phyloP scores from a whole-genome alignment of 371 early-diverging fungal genomes.

The Rozella allomycis region DNA sequence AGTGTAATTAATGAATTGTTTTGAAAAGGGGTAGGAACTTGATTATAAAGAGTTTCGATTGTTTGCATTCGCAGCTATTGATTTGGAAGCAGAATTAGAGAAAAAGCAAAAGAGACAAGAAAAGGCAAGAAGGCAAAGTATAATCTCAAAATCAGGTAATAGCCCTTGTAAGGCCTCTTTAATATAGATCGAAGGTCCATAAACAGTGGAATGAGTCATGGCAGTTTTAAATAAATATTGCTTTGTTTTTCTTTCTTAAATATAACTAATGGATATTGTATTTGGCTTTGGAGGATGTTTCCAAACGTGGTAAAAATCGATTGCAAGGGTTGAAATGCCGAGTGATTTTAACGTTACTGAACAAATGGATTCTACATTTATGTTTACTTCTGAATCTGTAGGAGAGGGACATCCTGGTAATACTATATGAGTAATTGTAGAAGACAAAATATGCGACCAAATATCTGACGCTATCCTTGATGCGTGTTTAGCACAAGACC shows the following conservation, averaged over 20 bases:
- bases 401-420: conserved; percentile 95
- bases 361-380: conserved; percentile 44
- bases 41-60: conserved; percentile 18
- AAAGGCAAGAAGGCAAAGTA: background rate
- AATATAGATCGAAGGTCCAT: too few relatives aligned
- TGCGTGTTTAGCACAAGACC: conserved; percentile 73
- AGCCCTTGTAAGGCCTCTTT: too few relatives aligned
- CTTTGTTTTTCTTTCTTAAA: too few relatives aligned
- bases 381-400: conserved; percentile 97
- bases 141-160: too few relatives aligned
- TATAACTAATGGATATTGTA: too few relatives aligned
- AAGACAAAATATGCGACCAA: conserved; percentile 99
- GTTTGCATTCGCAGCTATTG: conserved; percentile 22
- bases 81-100: conserved; percentile 12
- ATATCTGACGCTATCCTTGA: conserved; percentile 95
- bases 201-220: too few relatives aligned
- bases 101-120: background rate
- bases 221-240: too few relatives aligned
- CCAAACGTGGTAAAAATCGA: too few relatives aligned
- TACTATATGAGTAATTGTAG: conserved; percentile 1
- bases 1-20: conserved; percentile 1
- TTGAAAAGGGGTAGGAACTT: conserved; percentile 8
- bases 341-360: too few relatives aligned
- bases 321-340: too few relatives aligned
- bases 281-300: too few relatives aligned